A percentile compares a stretch with the other conserved stretches of the same genome.
Conservation (phyloP, 352 stramenopile genomes). For the Pythium phragmiticola region DNA sequence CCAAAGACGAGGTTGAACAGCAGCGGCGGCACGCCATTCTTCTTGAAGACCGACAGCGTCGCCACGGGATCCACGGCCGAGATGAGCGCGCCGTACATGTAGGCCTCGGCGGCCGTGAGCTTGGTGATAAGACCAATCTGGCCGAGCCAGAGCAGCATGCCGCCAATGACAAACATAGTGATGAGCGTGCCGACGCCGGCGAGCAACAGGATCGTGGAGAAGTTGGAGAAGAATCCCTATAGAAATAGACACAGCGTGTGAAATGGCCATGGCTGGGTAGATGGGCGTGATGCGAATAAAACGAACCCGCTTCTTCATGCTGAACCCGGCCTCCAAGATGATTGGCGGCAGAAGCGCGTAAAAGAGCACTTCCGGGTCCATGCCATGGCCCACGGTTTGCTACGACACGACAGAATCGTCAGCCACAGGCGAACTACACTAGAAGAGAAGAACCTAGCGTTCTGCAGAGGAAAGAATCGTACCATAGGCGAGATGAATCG, state of each 20-base stretch:
- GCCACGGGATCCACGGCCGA: conserved; percentile 93
- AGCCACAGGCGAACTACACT: background rate
- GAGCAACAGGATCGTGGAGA: conserved; percentile 84
- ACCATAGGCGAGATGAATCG: conserved; percentile 82
- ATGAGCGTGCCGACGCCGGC: conserved; percentile 78
- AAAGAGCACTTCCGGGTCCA: conserved; percentile 85
- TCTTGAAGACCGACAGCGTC: conserved; percentile 93
- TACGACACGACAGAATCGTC: conserved; percentile 21
- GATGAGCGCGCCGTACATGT: conserved; percentile 92
- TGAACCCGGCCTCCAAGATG: conserved; percentile 85
- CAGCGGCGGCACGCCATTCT: conserved; percentile 77
- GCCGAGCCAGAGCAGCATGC: conserved; percentile 70
- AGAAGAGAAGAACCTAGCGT: background rate
- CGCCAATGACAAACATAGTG: conserved; percentile 78
- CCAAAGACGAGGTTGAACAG: conserved; percentile 96
- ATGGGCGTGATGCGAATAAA: background rate
- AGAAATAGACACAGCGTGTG: background rate
- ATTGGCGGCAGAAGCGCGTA: conserved; percentile 79
- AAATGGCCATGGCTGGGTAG: background rate
- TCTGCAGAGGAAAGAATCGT: background rate
- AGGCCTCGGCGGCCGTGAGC: conserved; percentile 84
- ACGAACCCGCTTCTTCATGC: conserved; percentile 83
- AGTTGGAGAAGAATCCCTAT: conserved; percentile 87
- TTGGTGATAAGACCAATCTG: conserved; percentile 73
- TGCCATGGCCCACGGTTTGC: conserved; percentile 78